These are phyloP conservation scores for Hygrophila difformis DNA, from an alignment of 257 asterid genomes.

Conservation along the genomic window DNA sequence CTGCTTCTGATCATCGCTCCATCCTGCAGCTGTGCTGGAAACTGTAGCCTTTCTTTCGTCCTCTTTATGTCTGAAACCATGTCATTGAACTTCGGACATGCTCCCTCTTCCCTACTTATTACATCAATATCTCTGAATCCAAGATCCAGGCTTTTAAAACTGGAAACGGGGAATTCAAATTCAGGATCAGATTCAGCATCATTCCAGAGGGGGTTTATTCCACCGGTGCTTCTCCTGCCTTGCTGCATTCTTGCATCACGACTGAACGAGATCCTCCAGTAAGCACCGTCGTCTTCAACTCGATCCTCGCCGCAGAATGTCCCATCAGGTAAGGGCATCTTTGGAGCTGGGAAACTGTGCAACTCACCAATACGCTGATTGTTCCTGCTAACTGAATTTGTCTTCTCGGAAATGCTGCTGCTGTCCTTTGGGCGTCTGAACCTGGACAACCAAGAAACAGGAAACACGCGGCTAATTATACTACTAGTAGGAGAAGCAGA, in stretches of 20 bases:
- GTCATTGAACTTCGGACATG: slow-evolving; percentile 21
- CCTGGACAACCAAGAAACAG: slow-evolving; percentile 60
- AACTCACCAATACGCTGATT: slow-evolving; percentile 21
- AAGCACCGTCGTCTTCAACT: slow-evolving; percentile 53
- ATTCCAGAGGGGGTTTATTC: slow-evolving; percentile 27
- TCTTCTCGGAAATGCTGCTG: slow-evolving; percentile 17
- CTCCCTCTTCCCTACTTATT: too few relatives aligned
- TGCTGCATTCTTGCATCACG: slow-evolving; percentile 22
- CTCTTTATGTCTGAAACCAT: slow-evolving; percentile 29
- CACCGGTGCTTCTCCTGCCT: slow-evolving; percentile 27
- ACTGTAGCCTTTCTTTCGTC: too few relatives aligned
- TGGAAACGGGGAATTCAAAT: slow-evolving; percentile 21
- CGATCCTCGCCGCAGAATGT: slow-evolving; percentile 36
- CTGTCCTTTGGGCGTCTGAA: slow-evolving; percentile 42
- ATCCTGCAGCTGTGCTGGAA: too few relatives aligned
- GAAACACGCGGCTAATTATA: too few relatives aligned
- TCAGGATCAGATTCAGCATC: slow-evolving; percentile 31
- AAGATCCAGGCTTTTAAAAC: slow-evolving; percentile 10
- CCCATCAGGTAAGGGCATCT: slow-evolving; percentile 16
- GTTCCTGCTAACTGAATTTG: slow-evolving; percentile 4
- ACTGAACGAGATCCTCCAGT: slow-evolving; percentile 61
- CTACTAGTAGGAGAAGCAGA: slow-evolving; percentile 27
- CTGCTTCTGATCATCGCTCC: too few relatives aligned
- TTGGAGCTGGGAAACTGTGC: slow-evolving; percentile 12
- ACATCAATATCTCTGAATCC: too few relatives aligned